Evolutionary conservation across 768 basidiomycete genomes (phyloP), one percentile per base, ranked within the genome.

Genomic region (Termitomyces sp.): DNA sequence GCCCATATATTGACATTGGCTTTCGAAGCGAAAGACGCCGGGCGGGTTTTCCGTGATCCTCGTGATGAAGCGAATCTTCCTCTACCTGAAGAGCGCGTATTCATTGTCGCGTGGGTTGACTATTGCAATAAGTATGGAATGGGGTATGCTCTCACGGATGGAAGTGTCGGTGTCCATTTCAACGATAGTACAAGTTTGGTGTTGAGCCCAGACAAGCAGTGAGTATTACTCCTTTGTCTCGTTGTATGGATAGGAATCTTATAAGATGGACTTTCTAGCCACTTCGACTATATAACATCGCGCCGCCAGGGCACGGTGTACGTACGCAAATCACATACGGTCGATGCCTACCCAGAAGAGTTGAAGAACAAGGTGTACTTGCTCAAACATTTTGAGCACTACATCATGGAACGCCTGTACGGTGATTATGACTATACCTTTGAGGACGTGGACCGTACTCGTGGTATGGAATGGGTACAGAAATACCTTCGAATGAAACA

Each of bases 121-220:
- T 98, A 98, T 68, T 96, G 93, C 69, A 92, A 94, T 72, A 98
- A 98, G 78, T 99, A 98, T 72, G 97, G 96, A n/a, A 98, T 98
- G 92, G 97, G 96, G 1, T 98, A 97, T 70, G 93, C 94, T 4
- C 76, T 98, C 67, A 96, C 94, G 20, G 94, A 99, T 66, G 94
- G 96, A 3, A 90, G 90, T 22, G 87, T 98, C 46, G 93, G 94
- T 5, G 92, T 98, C 22, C 87, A 98, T 72, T 99, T 97, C 76
- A 98, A 98, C 65, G 97, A 99, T 69, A 93, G 90, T 68, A 92
- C 94, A 16, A 88, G 83, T 31, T 68, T 97, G 61, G 83, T 97
- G 32, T 74, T 98, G 61, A 84, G 91, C 39, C 85, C 96, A 1
- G 89, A 91, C 65, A 95, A 92, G 71, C 74, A 84, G 96, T 96